A percentile compares a stretch with the other conserved stretches of the same genome.
phyloP scores from a whole-genome alignment of 441 rosid species.

The Viola pubescens region DNA sequence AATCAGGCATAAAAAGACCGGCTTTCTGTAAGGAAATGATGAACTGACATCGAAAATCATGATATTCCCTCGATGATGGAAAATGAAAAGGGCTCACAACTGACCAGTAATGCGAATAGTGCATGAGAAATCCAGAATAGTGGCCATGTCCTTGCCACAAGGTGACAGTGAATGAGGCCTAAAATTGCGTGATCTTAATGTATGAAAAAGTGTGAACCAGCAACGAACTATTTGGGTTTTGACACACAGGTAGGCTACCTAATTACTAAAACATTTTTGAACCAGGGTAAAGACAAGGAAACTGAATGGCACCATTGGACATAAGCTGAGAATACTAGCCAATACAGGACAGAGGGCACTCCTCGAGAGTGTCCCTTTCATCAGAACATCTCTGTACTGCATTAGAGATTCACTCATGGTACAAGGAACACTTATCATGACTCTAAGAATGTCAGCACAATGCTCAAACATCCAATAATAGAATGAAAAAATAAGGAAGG shows the following conservation, averaged over 20 bases:
- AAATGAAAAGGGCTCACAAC: background rate
- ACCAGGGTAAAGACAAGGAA: background rate
- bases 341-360: background rate
- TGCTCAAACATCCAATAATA: too few relatives aligned
- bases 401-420: too few relatives aligned
- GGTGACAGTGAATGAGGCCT: background rate
- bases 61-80: background rate
- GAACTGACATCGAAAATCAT: background rate
- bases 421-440: too few relatives aligned
- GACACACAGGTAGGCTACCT: background rate
- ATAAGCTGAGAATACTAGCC: background rate
- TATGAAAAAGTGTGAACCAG: background rate
- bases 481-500: background rate
- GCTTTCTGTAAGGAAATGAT: background rate
- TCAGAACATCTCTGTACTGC: too few relatives aligned
- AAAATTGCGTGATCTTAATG: conserved; percentile 4
- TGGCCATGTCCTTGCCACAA: conserved; percentile 1
- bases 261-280: background rate
- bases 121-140: background rate
- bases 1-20: background rate
- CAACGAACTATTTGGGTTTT: background rate
- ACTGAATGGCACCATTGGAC: background rate
- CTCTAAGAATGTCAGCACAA: too few relatives aligned
- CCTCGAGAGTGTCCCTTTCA: too few relatives aligned
- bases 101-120: background rate